These are phyloP conservation scores for Gleditsia sinensis DNA, from an alignment of 306 rosid species.

Conservation along the genomic window DNA sequence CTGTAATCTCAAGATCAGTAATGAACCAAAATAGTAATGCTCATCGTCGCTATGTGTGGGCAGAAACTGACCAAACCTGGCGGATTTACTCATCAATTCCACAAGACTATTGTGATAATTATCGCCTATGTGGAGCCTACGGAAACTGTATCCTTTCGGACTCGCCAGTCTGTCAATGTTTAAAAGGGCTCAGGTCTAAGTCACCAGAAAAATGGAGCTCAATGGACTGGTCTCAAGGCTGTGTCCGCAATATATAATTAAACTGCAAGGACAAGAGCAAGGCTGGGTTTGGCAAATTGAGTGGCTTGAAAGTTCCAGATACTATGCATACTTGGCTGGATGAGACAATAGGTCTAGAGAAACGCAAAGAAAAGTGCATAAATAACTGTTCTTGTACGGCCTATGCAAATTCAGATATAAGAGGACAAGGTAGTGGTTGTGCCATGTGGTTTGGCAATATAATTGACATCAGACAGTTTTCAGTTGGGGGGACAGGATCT, in stretches of 20 bases:
- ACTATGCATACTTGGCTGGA: constrained; percentile 51
- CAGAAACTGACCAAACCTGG: constrained; percentile 8
- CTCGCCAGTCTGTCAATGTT: constrained; percentile 33
- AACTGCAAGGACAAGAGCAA: constrained; percentile 18
- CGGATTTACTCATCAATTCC: constrained; percentile 22
- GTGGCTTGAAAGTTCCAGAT: constrained; percentile 54
- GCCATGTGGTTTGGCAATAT: constrained; percentile 71
- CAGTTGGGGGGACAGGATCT: constrained; percentile 54
- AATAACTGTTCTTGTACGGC: constrained; percentile 68
- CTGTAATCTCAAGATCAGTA: neutral
- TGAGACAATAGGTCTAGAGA: constrained; percentile 38
- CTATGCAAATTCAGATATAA: constrained; percentile 57
- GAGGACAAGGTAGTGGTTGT: constrained; percentile 65
- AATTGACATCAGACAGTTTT: constrained; percentile 43
- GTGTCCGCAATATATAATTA: constrained; percentile 17
- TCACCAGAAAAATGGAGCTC: constrained; percentile 19
- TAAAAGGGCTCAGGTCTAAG: constrained; percentile 30
- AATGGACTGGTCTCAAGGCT: constrained; percentile 30
- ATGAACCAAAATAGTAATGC: neutral
- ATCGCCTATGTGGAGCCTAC: constrained; percentile 41
- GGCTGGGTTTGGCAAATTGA: constrained; percentile 25
- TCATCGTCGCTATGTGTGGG: neutral
- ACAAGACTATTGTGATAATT: constrained; percentile 40
- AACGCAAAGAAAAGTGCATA: constrained; percentile 58
- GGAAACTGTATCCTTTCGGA: constrained; percentile 30